Evolutionary conservation across 192 early-diverging fungal genomes (phyloP).

Genomic region (Podila horticola): DNA sequence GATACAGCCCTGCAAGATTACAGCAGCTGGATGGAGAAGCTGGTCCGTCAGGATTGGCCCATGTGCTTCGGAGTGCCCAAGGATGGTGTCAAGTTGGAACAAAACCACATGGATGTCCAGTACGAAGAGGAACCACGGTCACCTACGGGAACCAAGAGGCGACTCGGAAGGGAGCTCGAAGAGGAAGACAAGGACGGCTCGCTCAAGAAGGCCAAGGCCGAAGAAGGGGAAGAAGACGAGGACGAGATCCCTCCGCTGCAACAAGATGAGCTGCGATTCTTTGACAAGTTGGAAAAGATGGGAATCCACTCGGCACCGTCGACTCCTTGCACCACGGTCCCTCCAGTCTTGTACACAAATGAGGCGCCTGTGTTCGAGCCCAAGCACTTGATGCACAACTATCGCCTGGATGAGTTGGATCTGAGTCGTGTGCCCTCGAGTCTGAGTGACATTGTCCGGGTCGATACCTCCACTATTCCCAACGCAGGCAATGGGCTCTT

Average conservation of each 20-base stretch:
- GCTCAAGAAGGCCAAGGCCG: constrained; percentile 33
- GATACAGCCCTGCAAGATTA: constrained; percentile 76
- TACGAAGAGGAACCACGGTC: not conserved
- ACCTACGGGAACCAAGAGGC: constrained; percentile 32
- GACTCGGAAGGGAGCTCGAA: constrained; percentile 5
- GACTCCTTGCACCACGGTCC: not conserved
- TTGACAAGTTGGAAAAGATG: constrained; percentile 3
- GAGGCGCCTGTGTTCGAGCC: not conserved
- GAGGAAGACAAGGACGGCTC: constrained; percentile 6
- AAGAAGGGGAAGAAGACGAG: not conserved
- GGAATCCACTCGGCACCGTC: constrained; percentile 1
- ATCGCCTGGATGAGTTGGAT: constrained; percentile 57
- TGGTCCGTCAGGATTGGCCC: constrained; percentile 85
- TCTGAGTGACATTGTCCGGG: constrained; percentile 72
- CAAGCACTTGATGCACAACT: not conserved
- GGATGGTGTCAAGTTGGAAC: not conserved
- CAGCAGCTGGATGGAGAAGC: constrained; percentile 74
- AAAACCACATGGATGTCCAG: not conserved
- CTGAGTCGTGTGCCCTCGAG: constrained; percentile 62
- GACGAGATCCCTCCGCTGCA: not conserved
- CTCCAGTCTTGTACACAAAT: not conserved
- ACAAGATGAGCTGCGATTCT: constrained; percentile 15
- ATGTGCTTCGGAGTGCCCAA: constrained; percentile 80
- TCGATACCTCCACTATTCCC: constrained; percentile 68
- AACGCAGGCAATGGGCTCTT: constrained; percentile 82